These are phyloP conservation scores for Pyricularia grisea DNA, from an alignment of 2,329 filamentous ascomycete species.

Conservation along the genomic window DNA sequence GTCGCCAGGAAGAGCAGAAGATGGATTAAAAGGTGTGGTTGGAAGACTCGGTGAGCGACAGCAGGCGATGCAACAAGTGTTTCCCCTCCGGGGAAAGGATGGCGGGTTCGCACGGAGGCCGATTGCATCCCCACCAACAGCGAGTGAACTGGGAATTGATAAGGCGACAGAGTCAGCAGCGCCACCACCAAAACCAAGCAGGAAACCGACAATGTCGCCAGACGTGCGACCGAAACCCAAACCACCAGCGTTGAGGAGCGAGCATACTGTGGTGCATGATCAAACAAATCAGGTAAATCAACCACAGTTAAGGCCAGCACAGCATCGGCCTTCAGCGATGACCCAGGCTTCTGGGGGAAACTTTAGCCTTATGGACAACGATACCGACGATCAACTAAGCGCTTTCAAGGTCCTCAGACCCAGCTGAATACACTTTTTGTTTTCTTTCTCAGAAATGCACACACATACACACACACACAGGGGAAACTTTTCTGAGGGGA, in stretches of 20 bases:
- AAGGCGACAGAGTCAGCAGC: slow-evolving; percentile 6
- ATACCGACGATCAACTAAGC: not conserved
- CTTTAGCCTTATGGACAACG: not conserved
- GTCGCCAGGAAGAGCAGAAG: not conserved
- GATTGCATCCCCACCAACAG: slow-evolving; percentile 9
- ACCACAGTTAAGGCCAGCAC: not conserved
- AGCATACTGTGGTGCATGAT: not conserved
- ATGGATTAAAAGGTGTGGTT: not conserved
- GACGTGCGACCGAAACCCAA: slow-evolving; percentile 1
- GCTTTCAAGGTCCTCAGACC: not conserved
- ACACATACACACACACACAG: no score
- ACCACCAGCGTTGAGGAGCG: not conserved
- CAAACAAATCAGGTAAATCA: not conserved
- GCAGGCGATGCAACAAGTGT: slow-evolving; percentile 9
- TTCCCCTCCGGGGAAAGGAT: not conserved
- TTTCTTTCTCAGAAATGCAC: not conserved
- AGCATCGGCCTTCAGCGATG: not conserved
- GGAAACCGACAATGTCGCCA: slow-evolving; percentile 3
- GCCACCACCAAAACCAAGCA: slow-evolving; percentile 11
- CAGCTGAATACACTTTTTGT: not conserved
- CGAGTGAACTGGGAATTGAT: slow-evolving; percentile 7
- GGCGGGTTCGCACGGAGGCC: slow-evolving; percentile 9
- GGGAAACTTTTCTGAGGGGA: not conserved
- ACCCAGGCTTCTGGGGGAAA: not conserved
- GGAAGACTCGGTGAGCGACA: slow-evolving; percentile 7